Evolutionary conservation across 805 yeast species (phyloP), one percentile per base, ranked within the genome.

Genomic region (Ogataea nonfermentans): DNA sequence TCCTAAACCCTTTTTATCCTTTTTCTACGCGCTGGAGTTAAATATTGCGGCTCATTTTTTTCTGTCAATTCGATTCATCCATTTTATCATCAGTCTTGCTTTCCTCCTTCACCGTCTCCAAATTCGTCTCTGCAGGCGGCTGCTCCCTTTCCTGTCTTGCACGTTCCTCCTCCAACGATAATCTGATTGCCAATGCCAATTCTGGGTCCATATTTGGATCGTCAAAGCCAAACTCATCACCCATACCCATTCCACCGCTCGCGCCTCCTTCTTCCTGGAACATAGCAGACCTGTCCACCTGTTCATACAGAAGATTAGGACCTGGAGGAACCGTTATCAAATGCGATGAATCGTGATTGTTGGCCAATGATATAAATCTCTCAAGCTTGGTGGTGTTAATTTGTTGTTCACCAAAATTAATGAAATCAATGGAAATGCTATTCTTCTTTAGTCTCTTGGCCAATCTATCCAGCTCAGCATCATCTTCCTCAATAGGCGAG

Each of bases 181-280:
- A 71, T 59, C 98, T 80, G 56, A 93, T 76, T 1, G 98, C 99
- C 71, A 93, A 73, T 0, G 98, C 99, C 59, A 93, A 76, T 65
- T 93, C 99, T 23, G 98, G 98, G 56, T 93, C 99, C 79, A 88
- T 84, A 50, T 81, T 80, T 23, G 96, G 91, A 63, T 91, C 98
- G 27, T 77, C 78, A 56, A 82, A 73, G 41, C 80, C 87, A 65
- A 78, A 79, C 43, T 70, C 73, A n/a, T 65, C 74, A 19, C 63
- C 74, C 17, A 35, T 52, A 11, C 49, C 59, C 8, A 43, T 44
- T 13, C 70, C 76, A 31, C 59, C 60, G 11, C 57, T 66, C 26
- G 66, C 71, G 32, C 73, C 73, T 9, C 84, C 85, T 40, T 79
- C 88, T 40, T 80, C 80, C 31, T 73, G 68, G 48, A 88, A 73